Evolutionary conservation across 257 asterid genomes (phyloP), one percentile per base, ranked within the genome.

Genomic region (Echites panduratus): DNA sequence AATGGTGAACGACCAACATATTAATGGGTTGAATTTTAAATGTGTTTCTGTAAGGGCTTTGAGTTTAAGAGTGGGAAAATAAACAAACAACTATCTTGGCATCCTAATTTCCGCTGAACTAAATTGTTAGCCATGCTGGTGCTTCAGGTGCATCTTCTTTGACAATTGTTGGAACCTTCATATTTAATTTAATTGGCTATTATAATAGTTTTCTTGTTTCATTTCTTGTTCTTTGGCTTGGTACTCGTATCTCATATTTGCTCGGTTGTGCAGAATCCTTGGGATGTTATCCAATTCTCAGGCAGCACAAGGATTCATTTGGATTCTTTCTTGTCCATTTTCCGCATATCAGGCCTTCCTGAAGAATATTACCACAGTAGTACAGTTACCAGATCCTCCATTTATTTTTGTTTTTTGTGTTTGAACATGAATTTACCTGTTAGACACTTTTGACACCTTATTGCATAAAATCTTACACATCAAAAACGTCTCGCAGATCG

Each of bases 221-320:
- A 19, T 79, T 78, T 68, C 43, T 14, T 73, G 22, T 27, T 59
- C 71, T 17, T 13, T 70, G 54, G 6, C 43, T 53, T 22, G 35
- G 16, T 53, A 41, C 66, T 73, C 29, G 45, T 53, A 50, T 73
- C 65, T 68, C 71, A 61, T 41, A 44, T 82, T 44, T 76, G 52
- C 73, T 70, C 74, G 68, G 80, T 71, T 77, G 44, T 81, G 84
- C 95, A 95, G 99, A 95, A 95, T 85, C 99, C 98, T 68, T 95
- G 99, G 97, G 98, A 95, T 83, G 93, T 82, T 78, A 89, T 95
- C 79, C 84, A 81, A 77, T 92, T 95, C 85, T 85, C 95, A 38
- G 93, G 99, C 77, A 82, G 75, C 75, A 87, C 92, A 53, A 80
- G 73, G 82, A 75, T 95, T 80, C 98, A 95, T 86, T 76, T 88